These are phyloP conservation scores for Starmera dryadoides DNA, from an alignment of 805 yeast genomes.

Conservation along the genomic window DNA sequence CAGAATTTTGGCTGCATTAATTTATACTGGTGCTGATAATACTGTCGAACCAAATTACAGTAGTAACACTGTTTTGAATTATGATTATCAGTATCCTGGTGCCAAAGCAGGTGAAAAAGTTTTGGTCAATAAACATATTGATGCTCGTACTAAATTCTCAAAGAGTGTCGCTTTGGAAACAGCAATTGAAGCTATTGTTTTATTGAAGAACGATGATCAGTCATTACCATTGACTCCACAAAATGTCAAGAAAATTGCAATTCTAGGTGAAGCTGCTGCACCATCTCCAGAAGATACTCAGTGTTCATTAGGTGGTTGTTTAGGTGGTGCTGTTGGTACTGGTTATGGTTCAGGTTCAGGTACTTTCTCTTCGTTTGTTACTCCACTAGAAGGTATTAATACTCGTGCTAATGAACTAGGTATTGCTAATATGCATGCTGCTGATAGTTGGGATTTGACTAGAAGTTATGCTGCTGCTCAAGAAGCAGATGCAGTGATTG, in stretches of 20 bases:
- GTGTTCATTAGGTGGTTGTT: constrained; percentile 48
- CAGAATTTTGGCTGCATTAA: constrained; percentile 33
- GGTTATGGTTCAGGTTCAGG: constrained; percentile 62
- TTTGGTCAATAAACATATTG: constrained; percentile 40
- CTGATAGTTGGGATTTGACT: constrained; percentile 35
- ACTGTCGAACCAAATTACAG: constrained; percentile 29
- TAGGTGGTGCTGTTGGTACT: constrained; percentile 43
- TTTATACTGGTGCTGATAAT: constrained; percentile 34
- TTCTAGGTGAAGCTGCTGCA: constrained; percentile 52
- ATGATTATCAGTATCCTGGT: constrained; percentile 27
- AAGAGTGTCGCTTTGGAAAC: constrained; percentile 31
- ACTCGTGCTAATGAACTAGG: constrained; percentile 33
- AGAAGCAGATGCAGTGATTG: constrained; percentile 40
- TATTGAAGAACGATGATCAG: constrained; percentile 42
- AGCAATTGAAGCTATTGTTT: constrained; percentile 43
- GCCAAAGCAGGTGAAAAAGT: constrained; percentile 27
- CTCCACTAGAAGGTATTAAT: constrained; percentile 47
- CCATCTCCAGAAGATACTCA: constrained; percentile 49
- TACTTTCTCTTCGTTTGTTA: constrained; percentile 39
- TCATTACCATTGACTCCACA: constrained; percentile 42
- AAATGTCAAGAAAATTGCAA: constrained; percentile 32
- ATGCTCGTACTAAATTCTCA: constrained; percentile 31
- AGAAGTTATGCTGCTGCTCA: constrained; percentile 33
- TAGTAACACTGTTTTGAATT: constrained; percentile 33
- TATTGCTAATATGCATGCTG: constrained; percentile 31